phyloP scores from a whole-genome alignment of 352 stramenopile genomes.

The Globisporangium mamillatum region DNA sequence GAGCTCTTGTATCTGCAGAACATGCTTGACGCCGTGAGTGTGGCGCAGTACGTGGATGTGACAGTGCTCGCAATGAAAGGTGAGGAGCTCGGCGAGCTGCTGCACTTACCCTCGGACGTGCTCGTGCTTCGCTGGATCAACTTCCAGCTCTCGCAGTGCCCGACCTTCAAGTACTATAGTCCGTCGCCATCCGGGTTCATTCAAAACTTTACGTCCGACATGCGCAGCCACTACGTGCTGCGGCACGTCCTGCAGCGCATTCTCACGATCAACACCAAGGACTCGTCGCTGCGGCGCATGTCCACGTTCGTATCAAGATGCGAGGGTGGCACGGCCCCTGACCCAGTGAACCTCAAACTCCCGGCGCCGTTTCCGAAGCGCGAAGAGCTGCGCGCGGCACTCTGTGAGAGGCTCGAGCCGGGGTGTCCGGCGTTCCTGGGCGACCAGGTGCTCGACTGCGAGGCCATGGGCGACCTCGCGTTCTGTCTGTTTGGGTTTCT shows the following conservation, averaged over 20 bases:
- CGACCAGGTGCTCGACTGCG: conserved; percentile 32
- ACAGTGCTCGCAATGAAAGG: conserved; percentile 41
- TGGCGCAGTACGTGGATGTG: conserved; percentile 44
- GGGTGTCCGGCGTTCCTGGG: conserved; percentile 41
- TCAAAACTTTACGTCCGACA: conserved; percentile 71
- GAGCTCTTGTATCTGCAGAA: conserved; percentile 52
- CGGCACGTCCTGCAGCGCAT: conserved; percentile 49
- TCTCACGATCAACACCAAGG: conserved; percentile 17
- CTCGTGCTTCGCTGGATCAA: conserved; percentile 78
- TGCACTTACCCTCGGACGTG: conserved; percentile 43
- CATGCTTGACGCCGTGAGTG: conserved; percentile 49
- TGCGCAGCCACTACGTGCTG: conserved; percentile 55
- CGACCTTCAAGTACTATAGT: conserved; percentile 28
- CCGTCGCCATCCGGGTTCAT: conserved; percentile 33
- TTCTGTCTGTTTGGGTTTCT: conserved; percentile 68
- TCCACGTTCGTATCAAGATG: conserved; percentile 18
- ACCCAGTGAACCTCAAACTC: neutral
- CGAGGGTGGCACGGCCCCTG: neutral
- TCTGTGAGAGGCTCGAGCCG: conserved; percentile 40
- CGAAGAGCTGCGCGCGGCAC: conserved; percentile 36
- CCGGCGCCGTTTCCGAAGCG: conserved; percentile 31
- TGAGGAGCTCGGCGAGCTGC: conserved; percentile 51
- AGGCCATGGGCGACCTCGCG: conserved; percentile 40
- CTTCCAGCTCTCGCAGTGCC: conserved; percentile 47
- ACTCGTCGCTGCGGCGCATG: conserved; percentile 1